Evolutionary conservation across 83 land plant species (phyloP), one percentile per base, ranked within the genome.

Genomic region (Thuja plicata): DNA sequence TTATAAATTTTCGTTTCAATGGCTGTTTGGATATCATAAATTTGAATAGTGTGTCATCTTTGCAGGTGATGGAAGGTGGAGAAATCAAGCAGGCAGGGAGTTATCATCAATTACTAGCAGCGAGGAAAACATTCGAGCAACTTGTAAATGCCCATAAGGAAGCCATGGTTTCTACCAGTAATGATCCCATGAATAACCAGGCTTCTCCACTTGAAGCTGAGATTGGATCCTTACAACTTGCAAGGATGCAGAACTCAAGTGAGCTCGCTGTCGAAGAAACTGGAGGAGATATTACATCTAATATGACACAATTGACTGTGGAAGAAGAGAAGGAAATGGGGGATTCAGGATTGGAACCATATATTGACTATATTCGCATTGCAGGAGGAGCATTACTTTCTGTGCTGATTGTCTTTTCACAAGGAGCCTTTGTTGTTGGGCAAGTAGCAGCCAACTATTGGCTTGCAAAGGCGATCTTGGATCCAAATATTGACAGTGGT

Each of bases 311-410:
- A 71, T 83, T 97, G 76, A 94, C 93, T 41, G 91, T 91, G 76
- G 95, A 97, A 13, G 98, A 97, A 89, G 94, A 94, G 86, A 95
- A 24, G 90, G 97, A 92, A 88, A 90, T 74, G 60, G 95, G 96
- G 43, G 92, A 94, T 88, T 87, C 87, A 45, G 97, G 95, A 19
- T 90, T 91, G 94, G 92, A 92, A 89, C 93, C 94, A 46, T 95
- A 94, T 88, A 7, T 73, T 5, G 94, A 92, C 62, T 95, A 95
- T 55, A 16, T 96, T 27, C 7, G 16, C 10, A 74, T 90, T n/a
- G 90, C 95, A 0, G 87, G 91, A 32, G 94, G 94, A 54, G 37
- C 16, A 8, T n/a, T 81, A 32, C 78, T 87, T 80, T 37, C 92
- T 0, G 48, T 57, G 38, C 86, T 86, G 70, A 38, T 91, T 80